Evolutionary conservation across 208 protist genomes (phyloP), one percentile per base, ranked within the genome.

Genomic region (Naegleria lovaniensis): DNA sequence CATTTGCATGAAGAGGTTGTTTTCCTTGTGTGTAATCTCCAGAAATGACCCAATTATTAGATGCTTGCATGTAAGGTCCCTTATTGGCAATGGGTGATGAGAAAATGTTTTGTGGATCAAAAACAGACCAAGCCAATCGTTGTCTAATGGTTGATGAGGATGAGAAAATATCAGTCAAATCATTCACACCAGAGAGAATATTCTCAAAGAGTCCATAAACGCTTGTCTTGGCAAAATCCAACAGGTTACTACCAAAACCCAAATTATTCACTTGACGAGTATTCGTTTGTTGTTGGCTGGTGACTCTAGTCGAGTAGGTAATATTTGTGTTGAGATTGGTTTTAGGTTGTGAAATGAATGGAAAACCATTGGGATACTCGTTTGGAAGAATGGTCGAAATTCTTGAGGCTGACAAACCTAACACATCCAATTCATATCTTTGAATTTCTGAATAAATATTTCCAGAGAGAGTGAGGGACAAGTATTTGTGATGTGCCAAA

Each of bases 31-130:
- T 88, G 5, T 25, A 85, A 0, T 7, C 15, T 36, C 52, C 48
- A 36, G 1, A 5, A 36, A 90, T 22, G 9, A 91, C 90, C 90
- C 90, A 91, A 51, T 85, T 85, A 36, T 91, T 91, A 79, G 15
- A 38, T 83, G 59, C 90, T 55, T 85, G 48, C 13, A 79, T 25
- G 16, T 36, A 36, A 33, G 67, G 6, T 36, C n/a, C n/a, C 67
- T 79, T 79, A 29, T 67, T 15, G 11, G 11, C 55, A 3, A 29
- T 15, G 19, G 55, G 19, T 48, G 43, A 48, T 0, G 67, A 36
- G 29, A 79, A 79, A 33, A 36, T 19, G n/a, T 79, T 36, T 79
- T 79, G 67, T 36, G 67, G 67, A 79, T 79, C 67, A 13, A 67
- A 67, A 15, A 67, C 22, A 13, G 55, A 67, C 19, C 11, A 29